Evolutionary conservation across 139 green algal species (phyloP), one percentile per base, ranked within the genome.

Genomic region (Yamagishiella unicocca): DNA sequence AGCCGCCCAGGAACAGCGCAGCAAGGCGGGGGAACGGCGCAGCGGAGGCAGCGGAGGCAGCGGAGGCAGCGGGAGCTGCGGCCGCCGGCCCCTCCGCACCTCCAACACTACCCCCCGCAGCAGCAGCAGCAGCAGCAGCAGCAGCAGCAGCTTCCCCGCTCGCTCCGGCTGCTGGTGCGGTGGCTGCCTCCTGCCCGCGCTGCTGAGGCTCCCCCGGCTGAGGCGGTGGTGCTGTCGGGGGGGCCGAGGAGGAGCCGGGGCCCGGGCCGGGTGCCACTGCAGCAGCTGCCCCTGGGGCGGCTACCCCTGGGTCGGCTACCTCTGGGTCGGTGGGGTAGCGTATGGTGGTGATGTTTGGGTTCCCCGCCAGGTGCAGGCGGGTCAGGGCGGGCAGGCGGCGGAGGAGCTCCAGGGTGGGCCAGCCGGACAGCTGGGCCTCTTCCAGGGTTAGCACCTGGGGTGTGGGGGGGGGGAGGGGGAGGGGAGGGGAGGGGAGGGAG

Each of bases 301-400:
- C 67, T 8, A 31, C 37, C 12, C 40, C 25, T 40, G 71, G 19
- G 24, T 70, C 54, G n/a, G 55, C 29, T 37, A 46, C n/a, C 38
- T 10, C 31, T 5, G 46, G 38, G 38, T 79, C 35, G 9, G n/a
- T n/a, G 68, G 38, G 72, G 83, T 66, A 84, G 21, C 9, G 1
- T 35, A 81, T 50, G 12, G 29, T 4, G 4, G 46, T 62, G 64
- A 64, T 46, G 76, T 29, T 5, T 0, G 88, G 84, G 90, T 97
- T 98, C 84, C 87, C 80, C 54, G 84, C 91, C 42, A 98, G 92
- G 81, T 90, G 82, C 33, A 98, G 92, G 0, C 83, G 77, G 25
- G 78, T n/a, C 31, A 98, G 90, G 19, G 45, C 37, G 5, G 96
- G 95, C 70, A 97, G 89, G 22, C 45, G 42, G 31, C 83, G 61